Conservation (phyloP, 768 basidiomycete genomes). For the Tylopilus sp. region DNA sequence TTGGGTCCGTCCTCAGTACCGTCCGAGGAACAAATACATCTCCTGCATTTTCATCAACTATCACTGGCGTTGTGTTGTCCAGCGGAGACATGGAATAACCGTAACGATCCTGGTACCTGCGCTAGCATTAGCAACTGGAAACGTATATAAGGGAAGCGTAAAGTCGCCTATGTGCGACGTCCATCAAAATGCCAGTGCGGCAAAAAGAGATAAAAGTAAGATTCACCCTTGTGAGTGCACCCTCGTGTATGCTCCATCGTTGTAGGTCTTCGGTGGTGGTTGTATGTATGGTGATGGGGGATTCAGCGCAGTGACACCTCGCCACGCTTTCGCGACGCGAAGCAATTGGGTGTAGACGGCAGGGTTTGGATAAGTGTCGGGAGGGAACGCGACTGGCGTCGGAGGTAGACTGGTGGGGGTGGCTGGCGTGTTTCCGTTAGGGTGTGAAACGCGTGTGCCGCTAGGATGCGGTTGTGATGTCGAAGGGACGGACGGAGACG, state of each 20-base stretch:
- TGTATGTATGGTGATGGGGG: conserved; percentile 19
- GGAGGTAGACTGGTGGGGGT: conserved; percentile 13
- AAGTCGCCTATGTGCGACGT: conserved; percentile 15
- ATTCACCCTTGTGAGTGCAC: conserved; percentile 30
- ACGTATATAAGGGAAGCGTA: conserved; percentile 10
- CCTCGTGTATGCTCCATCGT: conserved; percentile 17
- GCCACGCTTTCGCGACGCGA: conserved; percentile 61
- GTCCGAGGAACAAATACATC: conserved; percentile 23
- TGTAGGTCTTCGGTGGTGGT: conserved; percentile 23
- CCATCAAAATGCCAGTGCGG: background rate
- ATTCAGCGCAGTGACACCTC: conserved; percentile 60
- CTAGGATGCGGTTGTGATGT: conserved; percentile 15
- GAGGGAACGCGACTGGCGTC: conserved; percentile 37
- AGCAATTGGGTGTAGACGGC: conserved; percentile 48
- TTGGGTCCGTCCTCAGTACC: conserved; percentile 16
- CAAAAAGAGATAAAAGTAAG: background rate
- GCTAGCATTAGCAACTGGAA: conserved; percentile 15
- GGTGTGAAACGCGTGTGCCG: conserved; percentile 17
- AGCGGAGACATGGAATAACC: conserved; percentile 29
- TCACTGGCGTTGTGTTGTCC: conserved; percentile 34
- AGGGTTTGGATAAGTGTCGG: conserved; percentile 28
- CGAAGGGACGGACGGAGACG: conserved; percentile 13
- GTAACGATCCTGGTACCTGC: conserved; percentile 27
- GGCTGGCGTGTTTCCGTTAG: conserved; percentile 4
- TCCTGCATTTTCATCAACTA: conserved; percentile 28